Percentiles rank a stretch among this genome's conserved stretches.
Conservation (phyloP, 2,329 filamentous ascomycete genomes). For the Sporothrix mexicana region DNA sequence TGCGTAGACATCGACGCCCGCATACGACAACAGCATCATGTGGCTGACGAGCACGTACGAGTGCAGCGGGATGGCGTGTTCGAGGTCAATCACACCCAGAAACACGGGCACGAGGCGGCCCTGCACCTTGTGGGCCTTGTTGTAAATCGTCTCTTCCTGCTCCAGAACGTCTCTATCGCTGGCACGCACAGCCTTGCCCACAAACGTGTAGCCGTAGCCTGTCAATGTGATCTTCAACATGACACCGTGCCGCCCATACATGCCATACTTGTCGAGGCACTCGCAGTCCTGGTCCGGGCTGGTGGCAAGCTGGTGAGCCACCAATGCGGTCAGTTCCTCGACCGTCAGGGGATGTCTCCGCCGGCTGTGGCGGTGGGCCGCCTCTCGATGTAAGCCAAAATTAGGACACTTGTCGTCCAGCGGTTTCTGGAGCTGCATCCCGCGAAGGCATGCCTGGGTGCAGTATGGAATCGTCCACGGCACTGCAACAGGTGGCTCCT, state of each 20-base stretch:
- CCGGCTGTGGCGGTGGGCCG: background rate
- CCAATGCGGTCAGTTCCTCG: background rate
- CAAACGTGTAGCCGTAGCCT: conserved; percentile 28
- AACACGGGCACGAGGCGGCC: conserved; percentile 26
- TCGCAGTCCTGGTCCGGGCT: conserved; percentile 3
- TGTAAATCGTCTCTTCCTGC: conserved; percentile 23
- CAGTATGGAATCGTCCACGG: conserved; percentile 27
- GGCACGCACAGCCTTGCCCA: conserved; percentile 25
- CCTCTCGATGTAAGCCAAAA: conserved; percentile 5
- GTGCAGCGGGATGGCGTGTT: conserved; percentile 17
- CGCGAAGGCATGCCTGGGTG: conserved; percentile 31
- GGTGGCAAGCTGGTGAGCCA: background rate
- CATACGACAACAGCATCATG: conserved; percentile 29
- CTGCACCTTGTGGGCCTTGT: background rate
- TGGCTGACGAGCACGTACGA: conserved; percentile 10
- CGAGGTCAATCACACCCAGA: conserved; percentile 16
- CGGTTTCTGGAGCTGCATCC: background rate
- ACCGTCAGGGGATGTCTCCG: background rate
- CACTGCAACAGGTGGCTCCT: background rate
- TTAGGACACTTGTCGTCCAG: conserved; percentile 33
- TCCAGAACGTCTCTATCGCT: background rate
- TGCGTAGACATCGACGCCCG: background rate
- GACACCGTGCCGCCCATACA: conserved; percentile 23
- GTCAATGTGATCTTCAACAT: conserved; percentile 26
- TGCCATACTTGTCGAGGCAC: conserved; percentile 4